Base-by-base conservation (phyloP, 2,329 filamentous ascomycete genomes). In the Nectriaceae sp. region DNA sequence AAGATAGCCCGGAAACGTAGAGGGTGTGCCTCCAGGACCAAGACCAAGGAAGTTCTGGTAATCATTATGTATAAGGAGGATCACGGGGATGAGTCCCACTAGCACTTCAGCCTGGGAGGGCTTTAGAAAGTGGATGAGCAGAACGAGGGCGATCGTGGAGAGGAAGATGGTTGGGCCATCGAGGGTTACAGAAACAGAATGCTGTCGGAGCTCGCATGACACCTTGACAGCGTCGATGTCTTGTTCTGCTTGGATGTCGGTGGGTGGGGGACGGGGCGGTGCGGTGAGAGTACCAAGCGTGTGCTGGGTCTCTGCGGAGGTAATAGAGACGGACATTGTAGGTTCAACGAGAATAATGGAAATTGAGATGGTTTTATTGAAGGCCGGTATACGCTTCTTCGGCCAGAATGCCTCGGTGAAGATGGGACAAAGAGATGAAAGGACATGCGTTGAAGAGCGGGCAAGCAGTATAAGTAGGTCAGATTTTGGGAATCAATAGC, bases 1-100 rank as follows among this genome's bases (percentile, higher is more conserved):
- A 21, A 90, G 70, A 67, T 93, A 95, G 55, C 89, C 90, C 4
- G 70, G 55, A 36, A 88, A 80, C 1, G 87, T 94, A 3, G 85
- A 79, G 0, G 90, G 89, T 0, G 88, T 93, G 49, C 90, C 90
- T 20, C 90, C 90, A 0, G 89, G 89, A 0, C 90, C 90, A 18
- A 95, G 82, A 33, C 80, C 80, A 54, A 93, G 73, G 70, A 90
- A 94, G 65, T 85, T 87, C 44, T 76, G 73, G 69, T 90, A 94
- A 73, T 93, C 88, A 63, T 83, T 82, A 63, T 83, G 82, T 59
- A 89, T 69, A 50, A 80, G 72, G 5, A 82, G 65, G 22, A 73
- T 53, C 21, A 75, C 40, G 1, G 80, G 79, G 6, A 76, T 65
- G n/a, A 79, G 56, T 18, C 76, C 63, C 42, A 85, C 72, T 41